Base-by-base conservation (phyloP, 768 basidiomycete species). In the Cubamyces sp. region DNA sequence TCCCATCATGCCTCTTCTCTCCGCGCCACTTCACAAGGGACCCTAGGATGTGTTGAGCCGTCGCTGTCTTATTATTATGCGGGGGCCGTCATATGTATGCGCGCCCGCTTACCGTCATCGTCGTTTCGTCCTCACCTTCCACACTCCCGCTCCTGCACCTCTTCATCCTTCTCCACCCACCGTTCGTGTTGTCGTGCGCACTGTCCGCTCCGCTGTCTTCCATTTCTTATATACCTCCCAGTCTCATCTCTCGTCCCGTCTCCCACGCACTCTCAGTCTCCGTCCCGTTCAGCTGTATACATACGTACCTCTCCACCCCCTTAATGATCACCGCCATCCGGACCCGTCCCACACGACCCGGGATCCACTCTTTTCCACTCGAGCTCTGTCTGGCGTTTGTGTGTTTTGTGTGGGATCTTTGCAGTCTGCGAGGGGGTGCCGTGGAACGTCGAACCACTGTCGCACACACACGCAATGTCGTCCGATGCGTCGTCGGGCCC, bases 11-110 rank as follows among this genome's bases (percentile, higher is more conserved):
- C 34, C 34, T 34, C 34, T 34, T 34, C 34, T 34, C 9, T 34
- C 34, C 34, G 34, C 34, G 11, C 34, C 34, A 34, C 34, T 34
- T 34, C 9, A 34, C 34, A 34, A 6, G 34, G 34, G 34, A 34
- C 34, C 34, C 34, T 34, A 34, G 4, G 34, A 37, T 23, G 55
- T 45, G 25, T 34, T 21, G 40, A 54, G 15, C 34, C 49, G 61
- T 51, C 14, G 21, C 46, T 45, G 37, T 34, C 34, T 34, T 62
- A 62, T 62, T 43, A 52, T 62, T 62, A 62, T 62, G 61, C 49
- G 61, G 60, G 59, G 18, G 40, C 47, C 6, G 25, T 23, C 34
- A 34, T 34, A 34, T 34, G 34, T 9, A 9, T 9, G 8, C 19
- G 43, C 46, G 28, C 61, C 54, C 61, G 61, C 55, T 61, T 61